Percentiles rank a stretch among this genome's conserved stretches.
Evolutionary conservation across 208 protist species (phyloP).

Genomic region (Novymonas esmeraldas): DNA sequence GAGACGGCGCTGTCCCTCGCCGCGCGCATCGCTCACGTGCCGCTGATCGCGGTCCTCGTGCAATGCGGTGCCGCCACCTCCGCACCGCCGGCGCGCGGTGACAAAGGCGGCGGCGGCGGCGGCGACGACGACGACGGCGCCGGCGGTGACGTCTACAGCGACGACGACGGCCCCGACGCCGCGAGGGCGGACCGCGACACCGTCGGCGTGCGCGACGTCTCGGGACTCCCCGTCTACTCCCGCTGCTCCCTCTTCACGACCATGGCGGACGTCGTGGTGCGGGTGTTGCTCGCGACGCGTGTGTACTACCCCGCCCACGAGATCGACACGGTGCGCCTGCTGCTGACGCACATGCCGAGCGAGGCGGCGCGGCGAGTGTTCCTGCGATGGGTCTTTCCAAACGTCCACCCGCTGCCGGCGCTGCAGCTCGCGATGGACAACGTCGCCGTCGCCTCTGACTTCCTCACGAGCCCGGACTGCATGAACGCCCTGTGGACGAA

Average conservation of each 20-base stretch:
- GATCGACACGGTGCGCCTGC: constrained; percentile 44
- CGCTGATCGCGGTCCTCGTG: constrained; percentile 41
- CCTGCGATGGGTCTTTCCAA: constrained; percentile 64
- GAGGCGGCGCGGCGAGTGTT: constrained; percentile 45
- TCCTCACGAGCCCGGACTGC: constrained; percentile 50
- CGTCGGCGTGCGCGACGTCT: constrained; percentile 2
- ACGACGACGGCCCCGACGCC: not conserved
- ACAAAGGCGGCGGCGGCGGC: not conserved
- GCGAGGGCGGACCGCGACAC: not conserved
- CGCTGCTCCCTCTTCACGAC: constrained; percentile 23
- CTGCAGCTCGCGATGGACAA: constrained; percentile 64
- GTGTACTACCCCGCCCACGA: constrained; percentile 77
- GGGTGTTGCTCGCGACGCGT: constrained; percentile 53
- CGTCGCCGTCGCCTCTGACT: constrained; percentile 41
- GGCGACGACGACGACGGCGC: not conserved
- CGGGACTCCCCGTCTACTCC: not conserved
- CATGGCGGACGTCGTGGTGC: constrained; percentile 32
- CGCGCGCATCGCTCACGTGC: constrained; percentile 52
- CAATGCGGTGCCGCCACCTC: constrained; percentile 13
- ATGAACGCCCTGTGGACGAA: constrained; percentile 85
- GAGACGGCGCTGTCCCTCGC: constrained; percentile 73
- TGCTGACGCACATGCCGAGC: constrained; percentile 51
- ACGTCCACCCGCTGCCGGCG: constrained; percentile 76
- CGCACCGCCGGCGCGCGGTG: not conserved
- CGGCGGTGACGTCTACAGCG: not conserved